Conservation (phyloP, 441 rosid species). For the Daphne laureola region DNA sequence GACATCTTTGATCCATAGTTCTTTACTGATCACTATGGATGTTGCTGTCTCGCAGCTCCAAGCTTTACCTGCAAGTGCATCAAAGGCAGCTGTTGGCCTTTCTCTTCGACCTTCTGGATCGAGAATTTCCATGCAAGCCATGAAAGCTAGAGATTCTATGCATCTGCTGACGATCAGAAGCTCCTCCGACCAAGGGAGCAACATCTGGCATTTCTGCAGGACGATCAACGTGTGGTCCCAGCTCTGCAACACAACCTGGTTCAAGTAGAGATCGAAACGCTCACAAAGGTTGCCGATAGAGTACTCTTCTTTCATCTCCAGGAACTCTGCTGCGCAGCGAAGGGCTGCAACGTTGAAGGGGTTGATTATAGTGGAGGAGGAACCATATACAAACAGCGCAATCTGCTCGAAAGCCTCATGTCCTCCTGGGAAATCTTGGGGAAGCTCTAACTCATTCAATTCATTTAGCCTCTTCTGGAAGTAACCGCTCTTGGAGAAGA, state of each 20-base stretch:
- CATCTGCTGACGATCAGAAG: slow-evolving; percentile 70
- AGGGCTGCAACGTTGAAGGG: slow-evolving; percentile 65
- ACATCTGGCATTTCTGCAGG: slow-evolving; percentile 56
- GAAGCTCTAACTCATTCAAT: slow-evolving; percentile 43
- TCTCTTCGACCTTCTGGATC: slow-evolving; percentile 65
- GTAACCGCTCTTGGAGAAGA: slow-evolving; percentile 66
- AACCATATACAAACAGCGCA: slow-evolving; percentile 52
- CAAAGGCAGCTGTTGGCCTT: slow-evolving; percentile 44
- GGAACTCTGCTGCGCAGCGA: slow-evolving; percentile 67
- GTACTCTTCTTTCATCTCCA: slow-evolving; percentile 62
- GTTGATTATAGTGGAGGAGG: slow-evolving; percentile 49
- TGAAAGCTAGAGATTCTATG: slow-evolving; percentile 75
- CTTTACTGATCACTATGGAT: slow-evolving; percentile 36
- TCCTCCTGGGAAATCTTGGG: slow-evolving; percentile 66
- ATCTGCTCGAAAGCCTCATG: slow-evolving; percentile 68
- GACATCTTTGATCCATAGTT: slow-evolving; percentile 72
- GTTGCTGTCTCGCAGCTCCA: slow-evolving; percentile 47
- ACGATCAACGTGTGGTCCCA: slow-evolving; percentile 74
- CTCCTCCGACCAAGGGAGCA: slow-evolving; percentile 61
- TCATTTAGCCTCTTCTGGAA: slow-evolving; percentile 39
- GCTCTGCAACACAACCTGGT: slow-evolving; percentile 71
- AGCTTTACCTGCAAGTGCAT: slow-evolving; percentile 36
- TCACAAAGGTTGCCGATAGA: slow-evolving; percentile 55
- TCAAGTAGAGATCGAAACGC: slow-evolving; percentile 61
- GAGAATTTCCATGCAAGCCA: slow-evolving; percentile 87